Evolutionary conservation across 2,329 filamentous ascomycete genomes (phyloP).

Genomic region (Beauveria asiatica): DNA sequence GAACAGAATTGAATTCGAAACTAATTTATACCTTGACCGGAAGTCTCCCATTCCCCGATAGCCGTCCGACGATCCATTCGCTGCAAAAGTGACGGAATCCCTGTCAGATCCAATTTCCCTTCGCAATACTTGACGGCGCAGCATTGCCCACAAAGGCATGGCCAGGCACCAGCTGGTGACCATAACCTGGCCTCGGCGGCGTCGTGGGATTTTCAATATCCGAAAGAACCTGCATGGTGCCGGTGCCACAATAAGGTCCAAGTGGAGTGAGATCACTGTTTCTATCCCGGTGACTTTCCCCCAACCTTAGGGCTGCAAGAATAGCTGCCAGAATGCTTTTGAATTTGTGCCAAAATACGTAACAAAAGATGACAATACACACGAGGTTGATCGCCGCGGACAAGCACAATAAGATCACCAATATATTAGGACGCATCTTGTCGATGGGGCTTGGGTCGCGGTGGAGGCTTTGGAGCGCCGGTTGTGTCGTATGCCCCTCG

Average conservation of each 20-base stretch:
- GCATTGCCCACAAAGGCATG: not conserved
- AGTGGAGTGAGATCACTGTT: not conserved
- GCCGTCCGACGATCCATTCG: not conserved
- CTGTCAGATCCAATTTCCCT: not conserved
- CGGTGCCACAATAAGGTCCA: not conserved
- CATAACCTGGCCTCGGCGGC: not conserved
- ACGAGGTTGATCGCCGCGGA: not conserved
- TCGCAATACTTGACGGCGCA: not conserved
- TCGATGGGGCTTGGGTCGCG: not conserved
- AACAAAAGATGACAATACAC: not conserved
- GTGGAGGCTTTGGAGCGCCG: not conserved
- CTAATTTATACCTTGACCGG: not conserved
- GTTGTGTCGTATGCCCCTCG: not conserved
- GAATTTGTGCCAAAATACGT: not conserved
- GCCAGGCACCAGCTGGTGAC: not conserved
- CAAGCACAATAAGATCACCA: not conserved
- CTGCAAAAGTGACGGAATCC: not conserved
- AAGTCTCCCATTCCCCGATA: not conserved
- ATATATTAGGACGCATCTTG: not conserved
- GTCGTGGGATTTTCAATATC: not conserved
- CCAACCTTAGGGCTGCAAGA: not conserved
- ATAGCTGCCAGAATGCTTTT: not conserved
- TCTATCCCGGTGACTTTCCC: not conserved
- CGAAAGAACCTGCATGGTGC: too few relatives aligned
- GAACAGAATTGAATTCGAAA: not conserved